These are phyloP conservation scores for Cystobasidium ongulense DNA, from an alignment of 768 basidiomycete genomes.

Conservation along the genomic window DNA sequence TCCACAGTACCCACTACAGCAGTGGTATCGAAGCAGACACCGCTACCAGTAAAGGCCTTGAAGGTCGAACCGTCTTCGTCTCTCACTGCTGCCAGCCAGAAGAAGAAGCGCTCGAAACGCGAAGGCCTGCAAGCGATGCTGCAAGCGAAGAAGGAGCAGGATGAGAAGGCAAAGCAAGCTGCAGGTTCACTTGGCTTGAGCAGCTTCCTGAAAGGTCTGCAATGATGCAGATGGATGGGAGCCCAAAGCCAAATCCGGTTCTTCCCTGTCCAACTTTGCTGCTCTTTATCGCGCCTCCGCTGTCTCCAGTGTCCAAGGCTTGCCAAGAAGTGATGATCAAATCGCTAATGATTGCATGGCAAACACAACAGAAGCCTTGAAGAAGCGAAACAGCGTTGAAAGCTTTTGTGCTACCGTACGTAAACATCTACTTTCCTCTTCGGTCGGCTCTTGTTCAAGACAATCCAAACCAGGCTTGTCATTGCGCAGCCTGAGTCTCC, in stretches of 20 bases:
- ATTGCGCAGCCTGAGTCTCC: too few species aligned
- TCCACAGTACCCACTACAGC: not conserved
- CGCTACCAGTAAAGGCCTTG: not conserved
- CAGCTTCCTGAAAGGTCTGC: slow-evolving; percentile 20
- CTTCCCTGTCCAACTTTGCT: too few species aligned
- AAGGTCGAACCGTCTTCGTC: not conserved
- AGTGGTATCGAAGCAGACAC: not conserved
- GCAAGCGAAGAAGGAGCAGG: not conserved
- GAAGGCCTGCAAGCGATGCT: slow-evolving; percentile 24
- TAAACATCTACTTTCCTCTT: too few species aligned
- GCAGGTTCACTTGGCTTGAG: not conserved
- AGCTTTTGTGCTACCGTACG: too few species aligned
- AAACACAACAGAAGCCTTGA: not conserved
- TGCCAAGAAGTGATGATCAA: not conserved
- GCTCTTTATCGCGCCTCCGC: not conserved
- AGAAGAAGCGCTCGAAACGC: slow-evolving; percentile 19
- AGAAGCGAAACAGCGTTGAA: too few species aligned
- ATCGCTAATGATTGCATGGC: not conserved
- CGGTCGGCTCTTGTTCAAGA: too few species aligned
- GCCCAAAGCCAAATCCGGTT: too few species aligned
- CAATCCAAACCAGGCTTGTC: too few species aligned
- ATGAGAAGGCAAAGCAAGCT: not conserved
- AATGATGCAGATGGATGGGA: too few species aligned
- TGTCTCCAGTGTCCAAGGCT: not conserved
- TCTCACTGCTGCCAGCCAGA: not conserved